These are phyloP conservation scores for Gamarada debralockiae DNA, from an alignment of 495 filamentous ascomycete genomes.

Conservation along the genomic window DNA sequence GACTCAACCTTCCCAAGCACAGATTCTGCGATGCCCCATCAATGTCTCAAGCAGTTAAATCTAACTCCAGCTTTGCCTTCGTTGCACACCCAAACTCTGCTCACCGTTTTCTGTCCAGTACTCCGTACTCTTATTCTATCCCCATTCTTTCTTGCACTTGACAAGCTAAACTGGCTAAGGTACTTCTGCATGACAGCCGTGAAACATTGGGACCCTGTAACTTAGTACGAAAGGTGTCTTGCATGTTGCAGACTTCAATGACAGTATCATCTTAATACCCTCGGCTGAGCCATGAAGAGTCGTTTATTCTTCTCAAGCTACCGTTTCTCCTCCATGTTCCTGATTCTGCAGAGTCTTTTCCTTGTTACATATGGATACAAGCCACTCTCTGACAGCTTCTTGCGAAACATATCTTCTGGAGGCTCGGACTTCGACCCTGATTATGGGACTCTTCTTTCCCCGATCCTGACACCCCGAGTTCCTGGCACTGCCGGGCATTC, in stretches of 20 bases:
- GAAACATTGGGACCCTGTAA: no score
- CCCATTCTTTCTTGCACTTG: no score
- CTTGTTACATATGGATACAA: conserved; percentile 53
- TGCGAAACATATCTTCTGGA: conserved; percentile 54
- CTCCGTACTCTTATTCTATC: no score
- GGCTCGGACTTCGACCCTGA: conserved; percentile 31
- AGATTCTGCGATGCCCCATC: no score
- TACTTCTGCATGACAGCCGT: no score
- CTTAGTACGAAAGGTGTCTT: no score
- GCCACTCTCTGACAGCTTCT: conserved; percentile 64
- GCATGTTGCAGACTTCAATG: not conserved
- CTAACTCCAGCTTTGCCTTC: no score
- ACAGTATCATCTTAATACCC: not conserved
- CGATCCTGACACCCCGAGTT: conserved; percentile 78
- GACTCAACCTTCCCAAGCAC: no score
- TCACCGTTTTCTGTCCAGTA: no score
- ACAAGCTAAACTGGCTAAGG: no score
- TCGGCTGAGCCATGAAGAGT: not conserved
- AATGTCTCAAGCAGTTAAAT: no score
- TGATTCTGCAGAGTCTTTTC: not conserved
- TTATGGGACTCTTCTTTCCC: conserved; percentile 63
- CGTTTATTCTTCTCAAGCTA: not conserved
- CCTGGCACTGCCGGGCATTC: conserved; percentile 71
- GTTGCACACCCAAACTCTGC: no score
- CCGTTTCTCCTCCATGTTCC: not conserved